Conservation (phyloP, 192 early-diverging fungal genomes). For the Rhizoclosmatium globosum region DNA sequence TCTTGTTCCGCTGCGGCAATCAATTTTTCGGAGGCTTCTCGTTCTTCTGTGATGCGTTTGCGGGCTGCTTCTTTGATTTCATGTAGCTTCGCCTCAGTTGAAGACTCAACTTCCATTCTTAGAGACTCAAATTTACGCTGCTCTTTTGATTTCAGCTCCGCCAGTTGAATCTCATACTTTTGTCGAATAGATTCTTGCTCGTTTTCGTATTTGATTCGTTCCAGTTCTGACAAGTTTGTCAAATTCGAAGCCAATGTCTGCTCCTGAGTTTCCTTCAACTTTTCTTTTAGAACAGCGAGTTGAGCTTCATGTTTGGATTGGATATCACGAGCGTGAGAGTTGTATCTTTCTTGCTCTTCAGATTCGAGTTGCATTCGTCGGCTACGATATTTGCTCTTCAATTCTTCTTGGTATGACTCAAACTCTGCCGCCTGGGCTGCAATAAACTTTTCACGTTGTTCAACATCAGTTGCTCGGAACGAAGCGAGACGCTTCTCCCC, state of each 20-base stretch:
- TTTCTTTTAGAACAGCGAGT: constrained; percentile 9
- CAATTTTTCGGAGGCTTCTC: background rate
- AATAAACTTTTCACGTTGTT: background rate
- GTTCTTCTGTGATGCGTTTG: constrained; percentile 8
- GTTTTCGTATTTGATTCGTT: constrained; percentile 29
- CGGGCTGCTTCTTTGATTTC: constrained; percentile 6
- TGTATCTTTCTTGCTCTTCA: background rate
- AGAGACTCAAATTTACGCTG: constrained; percentile 19
- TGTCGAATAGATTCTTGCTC: constrained; percentile 18
- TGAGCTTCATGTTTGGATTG: constrained; percentile 11
- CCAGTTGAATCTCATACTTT: constrained; percentile 10
- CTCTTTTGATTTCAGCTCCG: constrained; percentile 13
- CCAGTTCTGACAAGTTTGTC: constrained; percentile 18
- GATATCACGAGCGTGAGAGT: background rate
- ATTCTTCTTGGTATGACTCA: background rate
- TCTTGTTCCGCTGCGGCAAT: constrained; percentile 1
- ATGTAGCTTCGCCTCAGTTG: constrained; percentile 12
- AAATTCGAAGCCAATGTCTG: constrained; percentile 20
- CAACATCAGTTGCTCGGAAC: background rate
- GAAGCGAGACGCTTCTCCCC: background rate
- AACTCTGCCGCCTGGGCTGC: background rate
- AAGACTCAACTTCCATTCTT: constrained; percentile 15
- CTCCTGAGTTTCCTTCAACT: constrained; percentile 16
- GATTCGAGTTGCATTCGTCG: background rate
- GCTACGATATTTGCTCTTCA: background rate